A percentile compares a stretch with the other conserved stretches of the same genome.
Evolutionary conservation across 352 stramenopile species (phyloP).

Genomic region (Aphanomyces cochlioides): DNA sequence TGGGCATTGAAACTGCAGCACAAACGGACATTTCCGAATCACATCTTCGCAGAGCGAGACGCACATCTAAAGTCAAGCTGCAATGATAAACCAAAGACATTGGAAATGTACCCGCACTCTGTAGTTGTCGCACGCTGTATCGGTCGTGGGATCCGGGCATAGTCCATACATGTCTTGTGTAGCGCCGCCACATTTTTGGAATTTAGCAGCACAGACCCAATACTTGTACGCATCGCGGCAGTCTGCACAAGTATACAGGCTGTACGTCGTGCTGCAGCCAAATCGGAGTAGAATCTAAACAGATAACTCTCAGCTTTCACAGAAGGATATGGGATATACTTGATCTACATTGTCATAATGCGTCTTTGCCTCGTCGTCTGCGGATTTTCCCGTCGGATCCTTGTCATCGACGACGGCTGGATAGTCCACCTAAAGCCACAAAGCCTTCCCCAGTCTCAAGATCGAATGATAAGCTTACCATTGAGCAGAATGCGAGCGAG

Average conservation of each 20-base stretch:
- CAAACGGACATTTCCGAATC: conserved; percentile 78
- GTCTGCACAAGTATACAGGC: conserved; percentile 74
- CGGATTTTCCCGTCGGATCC: conserved; percentile 44
- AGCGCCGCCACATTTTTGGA: conserved; percentile 55
- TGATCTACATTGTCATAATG: conserved; percentile 82
- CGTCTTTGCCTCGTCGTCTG: conserved; percentile 58
- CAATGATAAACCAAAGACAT: background rate
- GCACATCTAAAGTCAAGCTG: conserved; percentile 45
- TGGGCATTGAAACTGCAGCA: conserved; percentile 80
- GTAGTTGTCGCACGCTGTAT: conserved; percentile 11
- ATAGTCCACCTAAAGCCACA: conserved; percentile 51
- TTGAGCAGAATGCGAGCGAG: conserved; percentile 74
- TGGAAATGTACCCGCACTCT: background rate
- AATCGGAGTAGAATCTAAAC: conserved; percentile 59
- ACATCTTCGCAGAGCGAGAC: conserved; percentile 83
- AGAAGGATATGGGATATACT: conserved; percentile 30
- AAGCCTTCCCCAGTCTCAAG: background rate
- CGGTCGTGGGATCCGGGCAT: background rate
- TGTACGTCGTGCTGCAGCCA: conserved; percentile 75
- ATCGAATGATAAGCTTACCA: conserved; percentile 34
- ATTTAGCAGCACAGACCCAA: conserved; percentile 83
- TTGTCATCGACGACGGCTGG: conserved; percentile 57
- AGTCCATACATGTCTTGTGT: background rate
- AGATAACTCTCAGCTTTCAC: background rate
- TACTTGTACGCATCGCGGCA: conserved; percentile 87